These are phyloP conservation scores for Colletotrichum euphorbiae DNA, from an alignment of 2,329 filamentous ascomycete genomes.

Conservation along the genomic window DNA sequence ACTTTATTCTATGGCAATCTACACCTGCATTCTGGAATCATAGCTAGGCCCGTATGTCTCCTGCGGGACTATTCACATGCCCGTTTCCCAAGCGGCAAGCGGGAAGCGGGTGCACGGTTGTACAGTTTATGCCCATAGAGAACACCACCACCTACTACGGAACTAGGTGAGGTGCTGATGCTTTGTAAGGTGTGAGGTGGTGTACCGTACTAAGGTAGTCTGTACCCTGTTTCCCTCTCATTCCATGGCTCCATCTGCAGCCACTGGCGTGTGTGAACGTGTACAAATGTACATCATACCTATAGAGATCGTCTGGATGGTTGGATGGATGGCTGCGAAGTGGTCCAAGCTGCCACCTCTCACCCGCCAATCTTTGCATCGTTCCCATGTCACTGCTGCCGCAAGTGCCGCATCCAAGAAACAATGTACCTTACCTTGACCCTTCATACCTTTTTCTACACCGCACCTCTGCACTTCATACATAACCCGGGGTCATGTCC, in stretches of 20 bases:
- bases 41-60: background rate
- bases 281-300: constrained; percentile 10
- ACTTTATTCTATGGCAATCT: background rate
- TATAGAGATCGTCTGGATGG: background rate
- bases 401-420: constrained; percentile 35
- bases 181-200: background rate
- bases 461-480: constrained; percentile 22
- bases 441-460: constrained; percentile 5
- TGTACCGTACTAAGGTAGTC: background rate
- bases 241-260: constrained; percentile 13
- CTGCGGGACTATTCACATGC: constrained; percentile 40
- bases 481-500: constrained; percentile 24
- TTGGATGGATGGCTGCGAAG: constrained; percentile 22
- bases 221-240: constrained; percentile 10
- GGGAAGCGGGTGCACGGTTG: constrained; percentile 38
- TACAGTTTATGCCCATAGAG: constrained; percentile 32
- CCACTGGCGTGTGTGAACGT: constrained; percentile 8
- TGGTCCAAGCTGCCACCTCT: constrained; percentile 31
- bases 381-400: constrained; percentile 36
- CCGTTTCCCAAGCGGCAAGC: constrained; percentile 20
- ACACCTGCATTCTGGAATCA: constrained; percentile 19
- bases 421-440: constrained; percentile 2
- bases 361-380: constrained; percentile 30
- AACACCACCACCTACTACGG: background rate
- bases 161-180: background rate